phyloP scores from a whole-genome alignment of 805 yeast genomes.

The Saccharomycopsis sp. region DNA sequence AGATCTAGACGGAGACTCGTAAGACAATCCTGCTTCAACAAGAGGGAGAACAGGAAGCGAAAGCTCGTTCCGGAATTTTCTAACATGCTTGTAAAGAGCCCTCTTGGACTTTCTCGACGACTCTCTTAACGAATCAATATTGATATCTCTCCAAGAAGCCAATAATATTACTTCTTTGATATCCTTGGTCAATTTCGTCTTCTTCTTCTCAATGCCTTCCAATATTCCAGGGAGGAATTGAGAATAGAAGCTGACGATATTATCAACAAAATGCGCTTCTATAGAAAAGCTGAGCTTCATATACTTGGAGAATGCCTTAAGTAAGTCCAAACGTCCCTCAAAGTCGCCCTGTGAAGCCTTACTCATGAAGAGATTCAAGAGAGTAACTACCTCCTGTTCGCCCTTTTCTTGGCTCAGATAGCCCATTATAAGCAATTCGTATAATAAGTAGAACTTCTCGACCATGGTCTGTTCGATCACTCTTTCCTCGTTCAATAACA shows the following conservation, averaged over 20 bases:
- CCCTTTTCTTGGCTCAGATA: conserved; percentile 34
- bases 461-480: conserved; percentile 46
- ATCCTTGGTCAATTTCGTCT: conserved; percentile 63
- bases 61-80: conserved; percentile 68
- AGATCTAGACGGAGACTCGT: conserved; percentile 19
- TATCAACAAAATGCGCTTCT: conserved; percentile 35
- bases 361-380: conserved; percentile 69
- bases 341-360: conserved; percentile 76
- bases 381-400: conserved; percentile 35
- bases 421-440: conserved; percentile 64
- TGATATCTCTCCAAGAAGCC: conserved; percentile 97
- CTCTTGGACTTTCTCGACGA: conserved; percentile 88
- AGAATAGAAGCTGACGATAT: conserved; percentile 55
- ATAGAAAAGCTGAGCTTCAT: conserved; percentile 29
- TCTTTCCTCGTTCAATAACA: conserved; percentile 60
- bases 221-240: conserved; percentile 55
- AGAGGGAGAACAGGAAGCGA: conserved; percentile 43
- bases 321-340: conserved; percentile 46
- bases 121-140: conserved; percentile 86
- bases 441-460: conserved; percentile 88
- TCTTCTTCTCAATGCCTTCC: conserved; percentile 38
- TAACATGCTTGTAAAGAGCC: conserved; percentile 71
- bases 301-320: conserved; percentile 61
- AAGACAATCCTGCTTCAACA: conserved; percentile 54
- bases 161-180: conserved; percentile 76